Evolutionary conservation across 2,329 filamentous ascomycete genomes (phyloP).

Genomic region (Aureobasidium sp.): DNA sequence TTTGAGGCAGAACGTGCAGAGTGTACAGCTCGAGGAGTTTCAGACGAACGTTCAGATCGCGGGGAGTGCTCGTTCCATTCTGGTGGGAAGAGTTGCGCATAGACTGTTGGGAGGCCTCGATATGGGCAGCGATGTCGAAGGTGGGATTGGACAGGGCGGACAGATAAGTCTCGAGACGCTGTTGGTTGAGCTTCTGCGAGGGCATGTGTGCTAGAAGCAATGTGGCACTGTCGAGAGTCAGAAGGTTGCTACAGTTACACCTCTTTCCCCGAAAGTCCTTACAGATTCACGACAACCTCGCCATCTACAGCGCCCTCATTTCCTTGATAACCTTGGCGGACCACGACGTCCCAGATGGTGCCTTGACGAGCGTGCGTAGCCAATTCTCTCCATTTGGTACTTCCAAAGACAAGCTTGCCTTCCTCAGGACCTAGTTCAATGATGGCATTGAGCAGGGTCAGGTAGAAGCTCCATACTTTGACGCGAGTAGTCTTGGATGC

Average conservation of each 20-base stretch:
- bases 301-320: slow-evolving; percentile 86
- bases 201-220: slow-evolving; percentile 84
- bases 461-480: slow-evolving; percentile 96
- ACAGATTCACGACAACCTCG: slow-evolving; percentile 88
- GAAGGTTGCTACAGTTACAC: not conserved
- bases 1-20: slow-evolving; percentile 85
- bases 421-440: slow-evolving; percentile 84
- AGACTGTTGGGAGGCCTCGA: slow-evolving; percentile 41
- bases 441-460: slow-evolving; percentile 86
- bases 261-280: slow-evolving; percentile 33
- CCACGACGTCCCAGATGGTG: slow-evolving; percentile 89
- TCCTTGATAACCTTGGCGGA: slow-evolving; percentile 78
- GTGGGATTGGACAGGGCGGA: slow-evolving; percentile 67
- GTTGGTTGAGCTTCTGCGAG: slow-evolving; percentile 76
- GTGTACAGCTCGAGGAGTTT: slow-evolving; percentile 95
- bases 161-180: slow-evolving; percentile 80
- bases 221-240: slow-evolving; percentile 59
- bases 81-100: slow-evolving; percentile 20
- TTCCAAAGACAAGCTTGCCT: slow-evolving; percentile 81
- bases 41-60: slow-evolving; percentile 74
- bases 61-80: slow-evolving; percentile 63
- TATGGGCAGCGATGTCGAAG: slow-evolving; percentile 60
- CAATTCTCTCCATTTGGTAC: slow-evolving; percentile 73
- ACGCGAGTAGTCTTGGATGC: slow-evolving; percentile 77
- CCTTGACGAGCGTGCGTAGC: slow-evolving; percentile 82